Evolutionary conservation across 108 stramenopile genomes (phyloP), one percentile per base, ranked within the genome.

Genomic region (Aureococcus anophagefferens): DNA sequence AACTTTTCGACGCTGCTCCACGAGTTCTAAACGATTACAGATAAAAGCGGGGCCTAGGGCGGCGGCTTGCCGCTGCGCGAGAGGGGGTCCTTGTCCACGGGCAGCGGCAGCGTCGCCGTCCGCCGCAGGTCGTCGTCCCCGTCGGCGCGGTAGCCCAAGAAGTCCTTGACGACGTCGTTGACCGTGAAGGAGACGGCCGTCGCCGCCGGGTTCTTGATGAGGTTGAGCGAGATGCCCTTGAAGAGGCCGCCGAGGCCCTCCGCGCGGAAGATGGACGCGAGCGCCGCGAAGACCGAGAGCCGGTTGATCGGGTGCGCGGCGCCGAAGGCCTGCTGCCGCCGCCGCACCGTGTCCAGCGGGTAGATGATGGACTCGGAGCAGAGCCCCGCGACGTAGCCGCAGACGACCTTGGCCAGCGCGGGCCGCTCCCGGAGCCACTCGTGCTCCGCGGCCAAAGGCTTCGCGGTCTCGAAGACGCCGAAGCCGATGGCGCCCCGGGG

Each of bases 401-500:
- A 64, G 32, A 64, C 7, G 30, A 64, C 30, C 64, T 64, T 64
- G 32, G 64, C 7, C 0, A 64, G 32, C 3, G 32, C 13, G 1
- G 32, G 64, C 0, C 16, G 30, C 64, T 30, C 30, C 18, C 30
- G 25, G 64, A 64, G 14, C 15, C 4, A 64, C 32, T 33, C 30
- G 64, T 64, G 0, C 64, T 33, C 0, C 64, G 64, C 51, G 51
- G 25, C 21, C 0, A 33, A 14, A 28, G 33, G 64, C 64, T 64
- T 64, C 3, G 32, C 11, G 32, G 64, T 64, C 64, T 64, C 64
- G 64, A 64, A 64, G 30, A 64, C 25, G 32, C 30, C 64, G 16
- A 64, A 64, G 30, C 64, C 64, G 32, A 64, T 33, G 14, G 64
- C 64, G 30, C 64, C 64, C 4, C 64, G 64, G 14, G 64, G 64